A percentile compares a stretch with the other conserved stretches of the same genome.
phyloP scores from a whole-genome alignment of 805 yeast genomes.

The Starmera pachycereana region DNA sequence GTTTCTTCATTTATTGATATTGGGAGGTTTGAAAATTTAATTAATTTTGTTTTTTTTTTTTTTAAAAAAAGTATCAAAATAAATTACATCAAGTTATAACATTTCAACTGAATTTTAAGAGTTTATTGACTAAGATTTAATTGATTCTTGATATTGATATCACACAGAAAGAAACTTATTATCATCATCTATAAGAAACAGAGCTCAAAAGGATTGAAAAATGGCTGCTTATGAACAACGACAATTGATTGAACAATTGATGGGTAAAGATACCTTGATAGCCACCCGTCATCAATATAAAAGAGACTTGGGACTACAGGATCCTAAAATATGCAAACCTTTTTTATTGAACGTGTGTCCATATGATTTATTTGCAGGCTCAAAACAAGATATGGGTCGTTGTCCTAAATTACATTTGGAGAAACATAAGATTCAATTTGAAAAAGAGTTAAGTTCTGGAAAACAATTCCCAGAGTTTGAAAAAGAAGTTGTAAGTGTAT shows the following conservation, averaged over 20 bases:
- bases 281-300: constrained; percentile 27
- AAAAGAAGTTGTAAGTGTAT: constrained; percentile 30
- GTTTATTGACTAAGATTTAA: no score
- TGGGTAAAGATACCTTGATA: constrained; percentile 48
- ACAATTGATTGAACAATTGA: constrained; percentile 63
- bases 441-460: constrained; percentile 33
- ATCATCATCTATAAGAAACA: background rate
- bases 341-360: constrained; percentile 84
- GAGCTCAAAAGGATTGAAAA: constrained; percentile 10
- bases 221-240: constrained; percentile 67
- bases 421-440: constrained; percentile 63
- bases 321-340: constrained; percentile 62
- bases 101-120: background rate
- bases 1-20: background rate
- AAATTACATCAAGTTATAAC: no score
- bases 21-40: no score
- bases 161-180: background rate
- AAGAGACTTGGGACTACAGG: constrained; percentile 34
- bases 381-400: constrained; percentile 73
- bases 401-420: constrained; percentile 73
- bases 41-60: no score
- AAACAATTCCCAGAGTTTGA: constrained; percentile 35
- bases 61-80: no score
- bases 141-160: no score
- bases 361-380: constrained; percentile 69